Base-by-base conservation (phyloP, 495 filamentous ascomycete genomes). In the Daldinia caldariorum region DNA sequence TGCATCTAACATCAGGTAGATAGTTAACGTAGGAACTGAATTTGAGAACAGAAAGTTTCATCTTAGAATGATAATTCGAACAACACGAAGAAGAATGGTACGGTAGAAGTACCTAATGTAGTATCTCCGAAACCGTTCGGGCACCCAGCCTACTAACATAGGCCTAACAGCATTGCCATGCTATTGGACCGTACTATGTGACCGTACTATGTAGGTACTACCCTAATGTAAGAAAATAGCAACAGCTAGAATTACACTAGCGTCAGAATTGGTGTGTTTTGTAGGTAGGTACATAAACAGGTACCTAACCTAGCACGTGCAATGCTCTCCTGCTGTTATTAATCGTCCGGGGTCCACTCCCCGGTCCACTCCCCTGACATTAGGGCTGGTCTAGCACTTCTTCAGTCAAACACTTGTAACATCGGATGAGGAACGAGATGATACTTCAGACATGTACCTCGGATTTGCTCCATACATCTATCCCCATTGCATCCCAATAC, bases 381-480 rank as follows among this genome's bases (percentile, higher is more conserved):
- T 66, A 66, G 63, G 63, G 63, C 63, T 66, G 56, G 63, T 22
- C 49, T 53, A 53, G 26, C 22, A 31, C 26, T 53, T 32, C 16
- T 47, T 47, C 20, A 47, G 51, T 20, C 45, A 56, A 41, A 53
- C 39, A 35, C 9, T 10, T 35, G 34, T 35, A 31, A 61, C 59
- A 37, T 53, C 34, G 20, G 45, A 61, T 26, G 49, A 53, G 26
- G 13, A 6, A 43, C 31, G 6, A 5, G 16, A 43, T 31, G 12
- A 22, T 53, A 53, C 26, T 6, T 53, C 9, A 20, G 16, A 13
- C 13, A 12, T 2, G 49, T 53, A 60, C 41, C 39, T 61, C 56
- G 32, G 50, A 57, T 39, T 55, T 43, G 16, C 59, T 50, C 59
- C 66, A 58, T 69, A 51, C 26, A 31, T 29, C 12, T 53, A n/a